These are phyloP conservation scores for Lipomyces mesembrius DNA, from an alignment of 805 yeast species.

Conservation along the genomic window DNA sequence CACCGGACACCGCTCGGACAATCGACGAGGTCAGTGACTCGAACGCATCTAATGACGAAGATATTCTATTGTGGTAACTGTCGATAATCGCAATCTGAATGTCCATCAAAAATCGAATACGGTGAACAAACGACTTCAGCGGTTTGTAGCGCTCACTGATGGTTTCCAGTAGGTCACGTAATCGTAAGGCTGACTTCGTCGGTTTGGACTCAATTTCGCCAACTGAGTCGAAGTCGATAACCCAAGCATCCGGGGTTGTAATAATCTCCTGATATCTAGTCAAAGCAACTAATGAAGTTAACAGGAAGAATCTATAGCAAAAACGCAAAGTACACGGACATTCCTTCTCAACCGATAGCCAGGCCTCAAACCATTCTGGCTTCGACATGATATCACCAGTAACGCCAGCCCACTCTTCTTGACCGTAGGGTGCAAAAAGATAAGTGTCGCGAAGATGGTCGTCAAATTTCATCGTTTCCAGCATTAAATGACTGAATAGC, in stretches of 20 bases:
- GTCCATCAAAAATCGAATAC: slow-evolving; percentile 59
- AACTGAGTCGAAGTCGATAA: slow-evolving; percentile 61
- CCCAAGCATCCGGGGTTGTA: slow-evolving; percentile 55
- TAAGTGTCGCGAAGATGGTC: slow-evolving; percentile 52
- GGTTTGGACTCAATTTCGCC: slow-evolving; percentile 57
- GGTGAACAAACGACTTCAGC: slow-evolving; percentile 55
- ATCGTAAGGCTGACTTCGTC: slow-evolving; percentile 63
- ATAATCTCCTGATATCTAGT: slow-evolving; percentile 59
- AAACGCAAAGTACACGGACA: slow-evolving; percentile 16
- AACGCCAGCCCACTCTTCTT: slow-evolving; percentile 53
- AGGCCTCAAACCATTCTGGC: slow-evolving; percentile 48
- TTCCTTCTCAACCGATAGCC: slow-evolving; percentile 61
- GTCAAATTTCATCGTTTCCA: slow-evolving; percentile 64
- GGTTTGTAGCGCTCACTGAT: slow-evolving; percentile 57
- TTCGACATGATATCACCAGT: slow-evolving; percentile 42
- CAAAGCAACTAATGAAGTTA: slow-evolving; percentile 48
- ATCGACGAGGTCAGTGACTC: slow-evolving; percentile 49
- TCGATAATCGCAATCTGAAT: slow-evolving; percentile 65
- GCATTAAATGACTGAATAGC: slow-evolving; percentile 61
- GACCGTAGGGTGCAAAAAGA: slow-evolving; percentile 52
- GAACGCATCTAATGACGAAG: slow-evolving; percentile 51
- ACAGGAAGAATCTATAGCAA: not conserved
- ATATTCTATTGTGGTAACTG: slow-evolving; percentile 53
- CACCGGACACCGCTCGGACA: slow-evolving; percentile 47
- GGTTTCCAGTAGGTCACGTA: slow-evolving; percentile 61